Conservation (phyloP, 768 basidiomycete species). For the Clavulina sp. region DNA sequence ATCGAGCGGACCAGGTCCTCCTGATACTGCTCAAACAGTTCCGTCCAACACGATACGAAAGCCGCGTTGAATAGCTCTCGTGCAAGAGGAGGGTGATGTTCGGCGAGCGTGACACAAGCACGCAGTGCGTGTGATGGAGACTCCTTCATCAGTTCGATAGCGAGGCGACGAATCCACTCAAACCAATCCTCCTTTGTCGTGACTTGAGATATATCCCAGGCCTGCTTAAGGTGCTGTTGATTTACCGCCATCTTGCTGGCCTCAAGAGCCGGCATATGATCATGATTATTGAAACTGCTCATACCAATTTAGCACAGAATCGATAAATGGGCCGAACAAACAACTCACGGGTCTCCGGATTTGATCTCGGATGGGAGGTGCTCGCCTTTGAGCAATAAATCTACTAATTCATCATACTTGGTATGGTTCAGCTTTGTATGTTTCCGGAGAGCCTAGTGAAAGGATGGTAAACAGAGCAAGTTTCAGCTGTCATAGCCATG, state of each 20-base stretch:
- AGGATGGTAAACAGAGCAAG: not conserved
- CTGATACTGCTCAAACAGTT: conserved; percentile 95
- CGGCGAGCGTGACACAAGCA: conserved; percentile 86
- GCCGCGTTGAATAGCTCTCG: conserved; percentile 96
- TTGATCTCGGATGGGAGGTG: conserved; percentile 73
- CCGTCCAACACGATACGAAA: conserved; percentile 93
- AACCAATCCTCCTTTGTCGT: conserved; percentile 76
- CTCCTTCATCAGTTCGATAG: conserved; percentile 94
- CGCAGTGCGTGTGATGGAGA: conserved; percentile 96
- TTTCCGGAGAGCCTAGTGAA: conserved; percentile 43
- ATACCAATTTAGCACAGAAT: not conserved
- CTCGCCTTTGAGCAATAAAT: conserved; percentile 82
- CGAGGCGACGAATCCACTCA: conserved; percentile 86
- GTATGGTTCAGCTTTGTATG: conserved; percentile 62
- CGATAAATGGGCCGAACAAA: not conserved
- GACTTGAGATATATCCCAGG: conserved; percentile 78
- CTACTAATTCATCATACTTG: conserved; percentile 75
- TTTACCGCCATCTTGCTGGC: conserved; percentile 83
- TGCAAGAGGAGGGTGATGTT: conserved; percentile 77
- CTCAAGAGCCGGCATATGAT: conserved; percentile 39
- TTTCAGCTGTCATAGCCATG: not conserved
- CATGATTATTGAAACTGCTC: conserved; percentile 1
- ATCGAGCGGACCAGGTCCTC: conserved; percentile 89
- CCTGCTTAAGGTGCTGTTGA: conserved; percentile 90
- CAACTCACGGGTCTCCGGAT: conserved; percentile 31